phyloP scores from a whole-genome alignment of 768 basidiomycete species.

The Asterophora lycoperdoides region DNA sequence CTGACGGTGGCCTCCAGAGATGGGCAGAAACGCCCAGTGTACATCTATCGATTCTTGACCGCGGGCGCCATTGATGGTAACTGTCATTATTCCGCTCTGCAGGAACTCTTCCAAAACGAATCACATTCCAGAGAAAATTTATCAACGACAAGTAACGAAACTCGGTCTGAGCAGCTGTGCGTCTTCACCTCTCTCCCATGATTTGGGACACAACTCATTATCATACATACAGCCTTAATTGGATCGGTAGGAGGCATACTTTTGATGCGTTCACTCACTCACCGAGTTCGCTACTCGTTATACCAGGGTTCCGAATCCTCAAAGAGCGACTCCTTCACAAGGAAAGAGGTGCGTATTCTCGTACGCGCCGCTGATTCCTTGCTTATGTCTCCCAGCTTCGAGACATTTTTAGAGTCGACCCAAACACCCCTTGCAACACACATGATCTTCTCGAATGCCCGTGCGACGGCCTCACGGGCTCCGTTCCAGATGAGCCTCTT shows the following conservation, averaged over 20 bases:
- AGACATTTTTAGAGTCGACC: constrained; percentile 88
- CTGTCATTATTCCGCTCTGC: constrained; percentile 6
- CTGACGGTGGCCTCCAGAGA: constrained; percentile 49
- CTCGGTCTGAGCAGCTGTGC: constrained; percentile 83
- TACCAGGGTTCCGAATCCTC: constrained; percentile 37
- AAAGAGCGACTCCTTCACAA: constrained; percentile 81
- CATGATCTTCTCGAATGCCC: constrained; percentile 87
- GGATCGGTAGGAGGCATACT: constrained; percentile 47
- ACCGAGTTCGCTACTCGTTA: constrained; percentile 2
- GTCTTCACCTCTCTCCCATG: constrained; percentile 19
- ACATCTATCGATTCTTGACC: constrained; percentile 84
- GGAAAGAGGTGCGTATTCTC: constrained; percentile 66
- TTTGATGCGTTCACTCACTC: neutral
- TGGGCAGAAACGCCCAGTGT: constrained; percentile 89
- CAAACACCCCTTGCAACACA: constrained; percentile 78
- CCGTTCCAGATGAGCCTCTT: constrained; percentile 12
- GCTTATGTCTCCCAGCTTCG: constrained; percentile 54
- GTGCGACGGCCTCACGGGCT: constrained; percentile 40
- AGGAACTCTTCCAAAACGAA: neutral
- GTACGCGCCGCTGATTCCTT: neutral
- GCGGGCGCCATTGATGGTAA: constrained; percentile 86
- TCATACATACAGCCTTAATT: constrained; percentile 54
- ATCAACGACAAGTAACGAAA: constrained; percentile 92
- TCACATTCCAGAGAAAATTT: constrained; percentile 70
- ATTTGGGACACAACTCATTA: neutral